Conservation (phyloP, 2,329 filamentous ascomycete species). For the Botryosphaeria agaves region DNA sequence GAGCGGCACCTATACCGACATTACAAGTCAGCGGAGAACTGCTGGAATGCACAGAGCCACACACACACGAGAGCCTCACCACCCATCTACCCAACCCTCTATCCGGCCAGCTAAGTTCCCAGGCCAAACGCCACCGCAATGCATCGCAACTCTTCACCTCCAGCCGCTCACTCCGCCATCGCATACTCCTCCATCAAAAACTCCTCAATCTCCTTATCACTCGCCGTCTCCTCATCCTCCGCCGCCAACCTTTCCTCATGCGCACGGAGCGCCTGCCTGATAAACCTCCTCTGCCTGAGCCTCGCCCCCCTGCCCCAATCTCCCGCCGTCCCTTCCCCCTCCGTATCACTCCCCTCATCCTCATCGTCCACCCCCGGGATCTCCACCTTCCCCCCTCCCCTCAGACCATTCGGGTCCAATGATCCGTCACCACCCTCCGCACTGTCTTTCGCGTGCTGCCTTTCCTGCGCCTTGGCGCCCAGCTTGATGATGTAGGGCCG, state of each 20-base stretch:
- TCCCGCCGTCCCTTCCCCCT: constrained; percentile 25
- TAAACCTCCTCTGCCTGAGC: constrained; percentile 47
- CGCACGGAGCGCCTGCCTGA: constrained; percentile 46
- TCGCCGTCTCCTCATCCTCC: constrained; percentile 42
- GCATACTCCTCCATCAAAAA: constrained; percentile 47
- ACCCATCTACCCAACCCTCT: no score
- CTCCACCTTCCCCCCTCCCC: constrained; percentile 22
- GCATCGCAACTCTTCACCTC: no score
- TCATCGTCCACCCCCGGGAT: constrained; percentile 34
- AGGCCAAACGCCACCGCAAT: no score
- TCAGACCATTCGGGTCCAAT: constrained; percentile 16
- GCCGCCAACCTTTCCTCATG: constrained; percentile 37
- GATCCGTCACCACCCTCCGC: constrained; percentile 19
- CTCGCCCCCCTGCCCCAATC: constrained; percentile 56
- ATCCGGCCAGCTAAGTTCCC: no score
- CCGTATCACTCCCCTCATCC: constrained; percentile 19
- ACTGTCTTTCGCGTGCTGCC: constrained; percentile 35
- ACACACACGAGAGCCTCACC: no score
- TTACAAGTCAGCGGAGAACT: no score
- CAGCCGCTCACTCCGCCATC: no score
- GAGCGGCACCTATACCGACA: no score
- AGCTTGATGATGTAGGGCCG: constrained; percentile 58
- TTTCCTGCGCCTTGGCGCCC: constrained; percentile 44
- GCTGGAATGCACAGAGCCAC: no score
- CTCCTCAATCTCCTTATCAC: constrained; percentile 61